Evolutionary conservation across 2,329 filamentous ascomycete species (phyloP), one percentile per base, ranked within the genome.

Genomic region (Aspergillus hortae): DNA sequence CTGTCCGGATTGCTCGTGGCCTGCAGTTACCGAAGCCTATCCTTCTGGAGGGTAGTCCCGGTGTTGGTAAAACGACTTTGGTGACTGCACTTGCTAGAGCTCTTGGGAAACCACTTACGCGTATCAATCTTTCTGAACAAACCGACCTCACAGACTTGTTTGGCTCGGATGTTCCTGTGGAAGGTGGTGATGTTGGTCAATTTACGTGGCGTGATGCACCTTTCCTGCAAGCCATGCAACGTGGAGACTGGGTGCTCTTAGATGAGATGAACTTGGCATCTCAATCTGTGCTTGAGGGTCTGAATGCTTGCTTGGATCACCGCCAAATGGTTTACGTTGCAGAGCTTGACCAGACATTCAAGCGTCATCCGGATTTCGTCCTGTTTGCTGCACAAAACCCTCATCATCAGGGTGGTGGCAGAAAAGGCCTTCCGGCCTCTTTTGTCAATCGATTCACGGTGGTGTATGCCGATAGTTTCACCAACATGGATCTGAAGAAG

Each of bases 201-300:
- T 99, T 99, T 66, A 87, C 89, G 1, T 99, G 94, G 94, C 84
- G 91, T 60, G 92, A 99, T 68, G 94, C 92, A 0, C 92, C 94
- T 1, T 97, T 99, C 67, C 77, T 99, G 17, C 89, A 90, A 67
- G 94, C 94, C 0, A 97, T 99, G 92, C 94, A 97, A 67, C 88
- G 84, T 52, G 94, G 94, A 25, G 89, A 95, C 61, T 99, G 94
- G 94, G 94, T 99, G 10, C 77, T 99, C 25, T 80, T 99, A 0
- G 94, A 99, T 65, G 94, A 99, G 76, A 99, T 99, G 94, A 99
- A 99, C 64, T 75, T 99, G 57, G 94, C 95, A 1, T 97, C 92
- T 0, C 94, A 99, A 68, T 95, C 92, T 4, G 92, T 99, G 2
- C 81, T 99, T 1, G 94, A 99, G 74, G 95, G 94, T 56, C 77